Percentiles rank a stretch among this genome's conserved stretches.
Evolutionary conservation across 768 basidiomycete genomes (phyloP).

Genomic region (Naganishia vishniacii): DNA sequence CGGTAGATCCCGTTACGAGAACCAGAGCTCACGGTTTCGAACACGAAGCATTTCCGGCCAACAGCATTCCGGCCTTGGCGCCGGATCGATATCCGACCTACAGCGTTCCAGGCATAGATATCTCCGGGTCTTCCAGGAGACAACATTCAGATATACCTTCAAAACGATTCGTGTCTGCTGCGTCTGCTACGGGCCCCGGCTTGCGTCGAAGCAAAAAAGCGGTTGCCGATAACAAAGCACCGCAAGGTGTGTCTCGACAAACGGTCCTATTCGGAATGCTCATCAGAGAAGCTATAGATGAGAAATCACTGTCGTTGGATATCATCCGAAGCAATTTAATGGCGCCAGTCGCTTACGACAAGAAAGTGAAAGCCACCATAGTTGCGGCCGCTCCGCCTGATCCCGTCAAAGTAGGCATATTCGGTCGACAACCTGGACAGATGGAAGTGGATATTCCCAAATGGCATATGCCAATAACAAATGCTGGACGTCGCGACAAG

Average conservation of each 20-base stretch:
- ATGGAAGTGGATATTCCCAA: neutral
- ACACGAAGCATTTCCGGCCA: neutral
- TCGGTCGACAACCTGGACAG: neutral
- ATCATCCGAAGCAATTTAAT: neutral
- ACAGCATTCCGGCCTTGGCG: neutral
- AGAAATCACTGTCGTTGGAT: neutral
- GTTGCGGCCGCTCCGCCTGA: neutral
- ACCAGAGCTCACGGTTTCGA: constrained; percentile 1
- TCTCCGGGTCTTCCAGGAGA: neutral
- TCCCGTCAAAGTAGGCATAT: neutral
- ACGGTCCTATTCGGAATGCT: constrained; percentile 7
- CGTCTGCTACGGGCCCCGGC: neutral
- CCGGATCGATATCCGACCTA: neutral
- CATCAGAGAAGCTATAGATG: constrained; percentile 3
- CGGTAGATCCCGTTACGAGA: neutral
- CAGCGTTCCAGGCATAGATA: neutral
- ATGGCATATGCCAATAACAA: constrained; percentile 1
- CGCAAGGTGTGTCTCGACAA: constrained; percentile 2
- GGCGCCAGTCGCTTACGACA: neutral
- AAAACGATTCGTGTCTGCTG: constrained; percentile 2
- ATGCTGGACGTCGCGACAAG: neutral
- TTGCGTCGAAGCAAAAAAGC: neutral
- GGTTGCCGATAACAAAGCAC: neutral
- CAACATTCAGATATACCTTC: constrained; percentile 2
- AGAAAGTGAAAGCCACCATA: neutral